A percentile compares a stretch with the other conserved stretches of the same genome.
Evolutionary conservation across 108 stramenopile genomes (phyloP).

Genomic region (Discostella pseudostelligera): DNA sequence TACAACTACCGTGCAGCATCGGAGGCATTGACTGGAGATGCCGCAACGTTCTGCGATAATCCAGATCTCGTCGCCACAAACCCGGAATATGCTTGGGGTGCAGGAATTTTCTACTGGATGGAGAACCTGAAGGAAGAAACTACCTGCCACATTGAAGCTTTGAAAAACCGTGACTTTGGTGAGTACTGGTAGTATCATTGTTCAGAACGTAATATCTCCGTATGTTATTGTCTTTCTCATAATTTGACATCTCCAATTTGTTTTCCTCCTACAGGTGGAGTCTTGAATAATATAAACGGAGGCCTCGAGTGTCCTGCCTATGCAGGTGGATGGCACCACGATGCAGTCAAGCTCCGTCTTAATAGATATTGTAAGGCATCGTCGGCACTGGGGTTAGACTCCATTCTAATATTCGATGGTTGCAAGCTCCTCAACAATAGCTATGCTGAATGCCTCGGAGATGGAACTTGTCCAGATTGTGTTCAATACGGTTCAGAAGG

Average conservation of each 20-base stretch:
- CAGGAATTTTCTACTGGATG: conserved; percentile 50
- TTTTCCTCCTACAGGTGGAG: conserved; percentile 10
- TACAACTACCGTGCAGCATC: conserved; percentile 44
- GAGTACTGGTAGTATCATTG: background rate
- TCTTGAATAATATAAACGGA: conserved; percentile 46
- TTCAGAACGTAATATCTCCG: background rate
- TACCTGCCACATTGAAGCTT: conserved; percentile 46
- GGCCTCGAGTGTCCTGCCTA: conserved; percentile 49
- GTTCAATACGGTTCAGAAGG: conserved; percentile 18
- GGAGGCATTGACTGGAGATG: conserved; percentile 41
- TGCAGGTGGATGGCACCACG: conserved; percentile 44
- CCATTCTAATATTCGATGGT: conserved; percentile 33
- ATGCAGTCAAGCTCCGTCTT: conserved; percentile 47
- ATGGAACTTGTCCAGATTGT: conserved; percentile 45
- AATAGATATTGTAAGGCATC: conserved; percentile 47
- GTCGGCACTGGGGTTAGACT: conserved; percentile 25
- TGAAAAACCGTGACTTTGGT: conserved; percentile 41
- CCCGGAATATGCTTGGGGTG: conserved; percentile 45
- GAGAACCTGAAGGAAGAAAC: conserved; percentile 48
- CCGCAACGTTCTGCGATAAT: conserved; percentile 42
- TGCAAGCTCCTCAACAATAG: conserved; percentile 34
- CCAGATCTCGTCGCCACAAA: conserved; percentile 45
- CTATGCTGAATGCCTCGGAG: conserved; percentile 41
- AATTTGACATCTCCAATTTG: background rate
- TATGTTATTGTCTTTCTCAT: background rate